phyloP scores from a whole-genome alignment of 2,329 filamentous ascomycete genomes.

The Calonectria montana region DNA sequence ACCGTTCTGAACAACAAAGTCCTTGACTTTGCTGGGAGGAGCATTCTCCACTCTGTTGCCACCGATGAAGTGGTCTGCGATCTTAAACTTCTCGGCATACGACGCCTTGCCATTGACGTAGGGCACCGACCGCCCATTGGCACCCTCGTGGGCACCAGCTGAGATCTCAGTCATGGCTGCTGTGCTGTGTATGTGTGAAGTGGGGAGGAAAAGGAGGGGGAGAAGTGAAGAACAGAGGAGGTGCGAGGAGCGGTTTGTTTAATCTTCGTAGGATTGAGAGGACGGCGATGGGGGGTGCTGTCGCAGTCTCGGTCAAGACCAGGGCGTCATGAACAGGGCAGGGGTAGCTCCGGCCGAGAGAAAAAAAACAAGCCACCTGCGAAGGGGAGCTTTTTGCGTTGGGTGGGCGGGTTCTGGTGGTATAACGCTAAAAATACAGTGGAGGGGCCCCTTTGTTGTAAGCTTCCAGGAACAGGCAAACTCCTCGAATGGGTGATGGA shows the following conservation, averaged over 20 bases:
- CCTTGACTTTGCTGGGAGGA: slow-evolving; percentile 87
- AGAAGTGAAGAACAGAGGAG: slow-evolving; percentile 12
- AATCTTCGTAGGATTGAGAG: slow-evolving; percentile 32
- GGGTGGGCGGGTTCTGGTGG: slow-evolving; percentile 25
- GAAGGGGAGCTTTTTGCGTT: slow-evolving; percentile 26
- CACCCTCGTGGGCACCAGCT: slow-evolving; percentile 52
- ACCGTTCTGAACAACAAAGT: slow-evolving; percentile 90
- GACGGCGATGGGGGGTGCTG: slow-evolving; percentile 27
- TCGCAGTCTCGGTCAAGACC: slow-evolving; percentile 38
- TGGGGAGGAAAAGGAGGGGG: slow-evolving; percentile 17
- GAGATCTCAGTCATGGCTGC: slow-evolving; percentile 62
- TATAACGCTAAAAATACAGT: slow-evolving; percentile 44
- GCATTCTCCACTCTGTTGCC: slow-evolving; percentile 89
- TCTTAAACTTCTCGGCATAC: slow-evolving; percentile 82
- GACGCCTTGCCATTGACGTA: slow-evolving; percentile 69
- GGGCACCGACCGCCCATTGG: slow-evolving; percentile 62
- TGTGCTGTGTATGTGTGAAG: slow-evolving; percentile 40
- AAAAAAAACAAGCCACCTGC: slow-evolving; percentile 29
- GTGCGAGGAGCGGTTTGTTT: slow-evolving; percentile 25
- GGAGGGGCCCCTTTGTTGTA: slow-evolving; percentile 23
- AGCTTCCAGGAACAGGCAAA: not conserved
- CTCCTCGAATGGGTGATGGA: slow-evolving; percentile 6
- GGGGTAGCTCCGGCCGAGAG: slow-evolving; percentile 43
- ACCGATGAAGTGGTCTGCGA: slow-evolving; percentile 96
- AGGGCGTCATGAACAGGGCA: slow-evolving; percentile 44